Conservation (phyloP, 1,139 yeast genomes). For the Zygotorulaspora mrakii region DNA sequence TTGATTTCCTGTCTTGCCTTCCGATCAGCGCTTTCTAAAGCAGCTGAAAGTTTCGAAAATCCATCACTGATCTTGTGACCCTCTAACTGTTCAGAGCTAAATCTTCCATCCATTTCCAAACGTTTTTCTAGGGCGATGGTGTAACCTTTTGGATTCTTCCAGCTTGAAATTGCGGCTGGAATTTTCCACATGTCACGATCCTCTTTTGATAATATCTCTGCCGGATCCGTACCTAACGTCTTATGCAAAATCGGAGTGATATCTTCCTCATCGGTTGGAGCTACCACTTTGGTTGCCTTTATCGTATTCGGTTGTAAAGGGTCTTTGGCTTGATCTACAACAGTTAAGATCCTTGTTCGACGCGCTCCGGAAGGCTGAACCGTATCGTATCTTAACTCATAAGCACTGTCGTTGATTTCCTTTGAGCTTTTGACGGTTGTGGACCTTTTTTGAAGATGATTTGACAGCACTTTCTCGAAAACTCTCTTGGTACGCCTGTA, state of each 20-base stretch:
- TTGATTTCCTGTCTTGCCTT: constrained; percentile 69
- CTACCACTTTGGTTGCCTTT: constrained; percentile 70
- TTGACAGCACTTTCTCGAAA: constrained; percentile 44
- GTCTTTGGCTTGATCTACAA: constrained; percentile 63
- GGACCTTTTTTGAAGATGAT: constrained; percentile 38
- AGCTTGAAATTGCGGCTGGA: constrained; percentile 88
- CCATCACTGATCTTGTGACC: constrained; percentile 51
- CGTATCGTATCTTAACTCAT: constrained; percentile 8
- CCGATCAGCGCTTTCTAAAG: constrained; percentile 70
- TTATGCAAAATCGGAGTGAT: constrained; percentile 44
- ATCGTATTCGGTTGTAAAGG: constrained; percentile 85
- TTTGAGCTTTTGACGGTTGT: constrained; percentile 36
- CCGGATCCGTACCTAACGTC: constrained; percentile 18
- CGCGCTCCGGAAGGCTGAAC: constrained; percentile 39
- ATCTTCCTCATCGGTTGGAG: constrained; percentile 58
- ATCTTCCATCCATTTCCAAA: constrained; percentile 55
- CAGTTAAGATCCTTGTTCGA: constrained; percentile 41
- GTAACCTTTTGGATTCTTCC: constrained; percentile 94
- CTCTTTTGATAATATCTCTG: constrained; percentile 58
- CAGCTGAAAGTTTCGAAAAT: constrained; percentile 62
- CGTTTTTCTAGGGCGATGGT: constrained; percentile 80
- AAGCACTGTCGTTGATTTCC: constrained; percentile 48
- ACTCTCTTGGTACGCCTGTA: constrained; percentile 48
- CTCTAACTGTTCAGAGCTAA: constrained; percentile 22
- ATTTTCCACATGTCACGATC: constrained; percentile 83